These are phyloP conservation scores for Immersiella caudata DNA, from an alignment of 495 filamentous ascomycete genomes.

Conservation along the genomic window DNA sequence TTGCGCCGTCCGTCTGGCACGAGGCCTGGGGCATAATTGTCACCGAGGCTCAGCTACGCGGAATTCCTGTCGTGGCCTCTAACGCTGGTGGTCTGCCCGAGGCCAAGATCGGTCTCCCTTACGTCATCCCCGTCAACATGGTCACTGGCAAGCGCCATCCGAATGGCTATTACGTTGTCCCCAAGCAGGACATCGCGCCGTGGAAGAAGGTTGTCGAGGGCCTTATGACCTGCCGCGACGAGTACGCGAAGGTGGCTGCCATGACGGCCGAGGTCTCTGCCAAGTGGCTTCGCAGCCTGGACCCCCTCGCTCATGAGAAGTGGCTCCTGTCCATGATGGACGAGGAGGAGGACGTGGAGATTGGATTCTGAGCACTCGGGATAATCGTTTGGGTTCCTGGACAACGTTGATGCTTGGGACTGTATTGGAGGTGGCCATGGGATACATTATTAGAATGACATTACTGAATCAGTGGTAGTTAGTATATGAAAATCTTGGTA, in stretches of 20 bases:
- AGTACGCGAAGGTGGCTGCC: conserved; percentile 23
- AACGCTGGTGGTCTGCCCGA: conserved; percentile 36
- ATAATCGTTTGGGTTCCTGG: too few species aligned
- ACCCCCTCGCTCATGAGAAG: conserved; percentile 32
- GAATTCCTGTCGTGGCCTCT: conserved; percentile 39
- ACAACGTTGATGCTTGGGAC: too few species aligned
- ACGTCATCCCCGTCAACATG: conserved; percentile 34
- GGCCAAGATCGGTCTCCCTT: conserved; percentile 35
- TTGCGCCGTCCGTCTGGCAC: conserved; percentile 37
- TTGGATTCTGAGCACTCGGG: not conserved
- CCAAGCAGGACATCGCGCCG: conserved; percentile 30
- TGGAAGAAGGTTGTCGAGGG: conserved; percentile 28
- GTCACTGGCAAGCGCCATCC: conserved; percentile 29
- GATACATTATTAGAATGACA: too few species aligned
- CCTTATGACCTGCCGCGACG: conserved; percentile 27
- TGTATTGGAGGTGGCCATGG: too few species aligned
- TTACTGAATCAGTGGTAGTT: too few species aligned
- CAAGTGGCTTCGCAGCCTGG: conserved; percentile 30
- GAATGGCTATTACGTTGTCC: conserved; percentile 34
- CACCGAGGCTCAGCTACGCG: conserved; percentile 39
- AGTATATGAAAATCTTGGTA: too few species aligned
- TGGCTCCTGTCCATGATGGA: conserved; percentile 36
- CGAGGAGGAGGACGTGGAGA: not conserved
- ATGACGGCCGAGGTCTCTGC: conserved; percentile 23
- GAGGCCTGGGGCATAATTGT: conserved; percentile 41